Base-by-base conservation (phyloP, 1,284 basidiomycete genomes). In the Singerocomus inundabilis region DNA sequence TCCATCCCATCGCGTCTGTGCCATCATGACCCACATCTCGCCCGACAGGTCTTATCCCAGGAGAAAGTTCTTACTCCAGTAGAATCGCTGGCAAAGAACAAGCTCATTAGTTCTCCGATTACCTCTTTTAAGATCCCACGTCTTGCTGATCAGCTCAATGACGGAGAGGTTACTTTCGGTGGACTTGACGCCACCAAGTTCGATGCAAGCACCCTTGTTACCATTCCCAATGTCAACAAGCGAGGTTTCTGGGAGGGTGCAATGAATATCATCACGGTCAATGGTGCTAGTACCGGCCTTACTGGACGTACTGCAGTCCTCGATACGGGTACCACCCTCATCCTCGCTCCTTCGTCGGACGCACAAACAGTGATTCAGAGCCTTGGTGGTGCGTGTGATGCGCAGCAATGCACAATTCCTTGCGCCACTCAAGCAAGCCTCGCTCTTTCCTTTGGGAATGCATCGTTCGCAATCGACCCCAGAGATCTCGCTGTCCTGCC, bases 111-210 rank as follows among this genome's bases (percentile, higher is more conserved):
- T 31, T 76, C 79, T 7, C 80, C 89, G 5, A 86, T 94, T 62
- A 82, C 85, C 18, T 90, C 88, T 12, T 93, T 82, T 77, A 91
- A 89, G 68, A 82, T 95, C 48, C 80, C 88, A 3, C 84, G 91
- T 49, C 71, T 87, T 33, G 76, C 82, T 10, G 88, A 91, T 64
- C 74, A 79, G 55, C 73, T 77, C 63, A 89, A 92, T 64, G 85
- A 91, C 59, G 91, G 91, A 47, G 78, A 89, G 68, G 77, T 89
- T 53, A 91, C 90, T 4, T 90, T 93, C 61, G 91, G 90, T 41
- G 88, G 80, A 9, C 77, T 92, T 39, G 89, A 93, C 68, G n/a
- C 69, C 10, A 75, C 76, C 54, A 89, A 89, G 66, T 88, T 89
- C 63, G 74, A 81, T 56, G 47, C 72, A 12, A 54, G 61, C 29